Percentiles rank a stretch among this genome's conserved stretches.
phyloP scores from a whole-genome alignment of 108 stramenopile species.

The Fragilaria crotonensis region DNA sequence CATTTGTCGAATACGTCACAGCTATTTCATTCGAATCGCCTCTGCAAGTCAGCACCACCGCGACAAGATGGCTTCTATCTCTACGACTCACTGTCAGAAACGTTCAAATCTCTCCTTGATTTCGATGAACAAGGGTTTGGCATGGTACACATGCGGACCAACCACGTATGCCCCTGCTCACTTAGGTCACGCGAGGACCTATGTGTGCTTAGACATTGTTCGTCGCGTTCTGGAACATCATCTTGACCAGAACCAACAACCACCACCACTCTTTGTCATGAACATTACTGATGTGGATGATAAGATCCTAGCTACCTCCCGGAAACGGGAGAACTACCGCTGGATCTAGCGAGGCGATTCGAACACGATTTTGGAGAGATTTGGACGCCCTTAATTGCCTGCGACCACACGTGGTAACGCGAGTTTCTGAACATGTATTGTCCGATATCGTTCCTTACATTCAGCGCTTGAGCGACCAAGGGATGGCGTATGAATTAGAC shows the following conservation, averaged over 20 bases:
- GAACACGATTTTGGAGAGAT: slow-evolving; percentile 68
- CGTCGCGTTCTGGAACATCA: slow-evolving; percentile 64
- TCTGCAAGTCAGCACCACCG: neutral
- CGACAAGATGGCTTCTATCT: neutral
- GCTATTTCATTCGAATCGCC: no score
- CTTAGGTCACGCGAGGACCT: slow-evolving; percentile 94
- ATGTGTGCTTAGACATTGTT: slow-evolving; percentile 91
- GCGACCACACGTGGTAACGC: slow-evolving; percentile 80
- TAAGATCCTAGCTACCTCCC: slow-evolving; percentile 82
- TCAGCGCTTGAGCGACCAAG: slow-evolving; percentile 46
- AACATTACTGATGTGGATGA: slow-evolving; percentile 99
- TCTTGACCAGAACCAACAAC: neutral
- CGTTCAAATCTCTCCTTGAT: neutral
- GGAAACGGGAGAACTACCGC: slow-evolving; percentile 30
- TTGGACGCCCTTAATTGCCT: slow-evolving; percentile 62
- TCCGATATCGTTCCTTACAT: slow-evolving; percentile 87
- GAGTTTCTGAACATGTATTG: slow-evolving; percentile 90
- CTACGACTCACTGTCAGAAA: slow-evolving; percentile 3
- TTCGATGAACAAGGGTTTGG: slow-evolving; percentile 23
- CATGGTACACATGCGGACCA: slow-evolving; percentile 98
- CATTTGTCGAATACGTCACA: no score
- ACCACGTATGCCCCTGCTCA: slow-evolving; percentile 97
- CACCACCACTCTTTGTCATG: slow-evolving; percentile 68
- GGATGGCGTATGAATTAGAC: slow-evolving; percentile 79
- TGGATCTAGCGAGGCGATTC: slow-evolving; percentile 51